Evolutionary conservation across 2,329 filamentous ascomycete species (phyloP).

Genomic region (Cercospora zeina): DNA sequence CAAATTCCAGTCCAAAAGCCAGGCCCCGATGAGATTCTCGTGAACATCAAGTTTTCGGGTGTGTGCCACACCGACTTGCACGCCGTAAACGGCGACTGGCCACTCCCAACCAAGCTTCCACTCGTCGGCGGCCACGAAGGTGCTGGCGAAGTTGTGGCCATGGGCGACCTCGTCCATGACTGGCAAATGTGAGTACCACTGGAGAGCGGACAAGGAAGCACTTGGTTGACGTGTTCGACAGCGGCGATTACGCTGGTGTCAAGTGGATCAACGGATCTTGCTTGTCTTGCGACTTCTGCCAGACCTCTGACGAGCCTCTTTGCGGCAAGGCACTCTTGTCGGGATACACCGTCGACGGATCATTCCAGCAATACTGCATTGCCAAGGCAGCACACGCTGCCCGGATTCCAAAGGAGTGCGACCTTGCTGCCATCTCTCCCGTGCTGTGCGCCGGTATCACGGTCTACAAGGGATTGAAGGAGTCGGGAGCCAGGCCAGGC

Average conservation of each 20-base stretch:
- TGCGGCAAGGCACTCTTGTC: constrained; percentile 74
- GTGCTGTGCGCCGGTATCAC: constrained; percentile 78
- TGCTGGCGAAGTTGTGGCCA: constrained; percentile 79
- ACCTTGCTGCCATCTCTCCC: constrained; percentile 75
- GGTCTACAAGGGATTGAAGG: constrained; percentile 89
- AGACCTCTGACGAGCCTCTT: constrained; percentile 76
- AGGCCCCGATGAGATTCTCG: constrained; percentile 83
- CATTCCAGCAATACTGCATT: constrained; percentile 89
- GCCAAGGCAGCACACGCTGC: constrained; percentile 84
- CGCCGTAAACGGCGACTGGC: constrained; percentile 88
- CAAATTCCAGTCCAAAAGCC: constrained; percentile 79
- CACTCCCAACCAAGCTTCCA: constrained; percentile 75
- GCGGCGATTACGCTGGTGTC: constrained; percentile 80
- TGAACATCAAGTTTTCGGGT: constrained; percentile 87
- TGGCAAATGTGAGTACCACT: constrained; percentile 59
- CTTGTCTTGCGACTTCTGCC: constrained; percentile 79
- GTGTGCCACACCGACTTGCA: constrained; percentile 86
- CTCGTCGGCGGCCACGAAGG: constrained; percentile 79
- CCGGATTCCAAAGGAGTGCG: constrained; percentile 72
- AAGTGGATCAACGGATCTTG: constrained; percentile 92
- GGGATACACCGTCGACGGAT: constrained; percentile 89
- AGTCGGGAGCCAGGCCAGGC: constrained; percentile 71
- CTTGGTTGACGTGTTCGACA: constrained; percentile 17
- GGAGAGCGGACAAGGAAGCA: not conserved
- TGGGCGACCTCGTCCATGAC: constrained; percentile 73